Percentiles rank a stretch among this genome's conserved stretches.
Conservation (phyloP, 768 basidiomycete genomes). For the Lepiota brunneoincarnata region DNA sequence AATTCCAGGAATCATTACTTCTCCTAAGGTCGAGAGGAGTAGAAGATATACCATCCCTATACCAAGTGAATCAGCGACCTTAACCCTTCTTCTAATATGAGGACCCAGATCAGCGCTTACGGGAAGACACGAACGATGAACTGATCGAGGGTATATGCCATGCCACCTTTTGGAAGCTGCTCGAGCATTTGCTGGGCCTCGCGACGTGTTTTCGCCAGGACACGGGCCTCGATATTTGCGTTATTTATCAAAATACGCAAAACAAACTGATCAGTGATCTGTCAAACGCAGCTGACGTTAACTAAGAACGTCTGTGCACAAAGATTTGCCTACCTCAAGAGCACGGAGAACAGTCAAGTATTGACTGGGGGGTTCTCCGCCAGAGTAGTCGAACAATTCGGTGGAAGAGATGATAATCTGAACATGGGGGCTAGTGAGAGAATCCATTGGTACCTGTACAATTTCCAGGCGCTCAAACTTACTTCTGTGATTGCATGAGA, state of each 20-base stretch:
- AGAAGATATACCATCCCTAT: constrained; percentile 65
- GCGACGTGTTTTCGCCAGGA: constrained; percentile 62
- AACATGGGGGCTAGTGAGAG: constrained; percentile 35
- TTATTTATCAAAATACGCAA: constrained; percentile 80
- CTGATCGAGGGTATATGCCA: constrained; percentile 60
- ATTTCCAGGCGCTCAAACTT: constrained; percentile 18
- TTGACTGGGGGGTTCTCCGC: constrained; percentile 63
- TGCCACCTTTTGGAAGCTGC: constrained; percentile 43
- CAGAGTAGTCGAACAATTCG: constrained; percentile 79
- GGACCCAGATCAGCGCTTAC: constrained; percentile 37
- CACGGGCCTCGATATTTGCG: constrained; percentile 63
- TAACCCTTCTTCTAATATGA: not conserved
- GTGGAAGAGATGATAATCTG: constrained; percentile 63
- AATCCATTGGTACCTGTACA: not conserved
- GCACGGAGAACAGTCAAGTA: constrained; percentile 79
- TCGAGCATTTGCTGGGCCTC: constrained; percentile 58
- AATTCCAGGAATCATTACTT: constrained; percentile 34
- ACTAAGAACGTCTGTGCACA: too few relatives aligned
- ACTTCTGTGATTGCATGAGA: constrained; percentile 62
- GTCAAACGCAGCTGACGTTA: not conserved
- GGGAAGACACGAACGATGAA: constrained; percentile 63
- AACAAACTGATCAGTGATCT: constrained; percentile 78
- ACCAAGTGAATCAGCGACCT: not conserved
- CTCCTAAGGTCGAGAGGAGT: constrained; percentile 29
- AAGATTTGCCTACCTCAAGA: constrained; percentile 56